Evolutionary conservation across 805 yeast species (phyloP), one percentile per base, ranked within the genome.

Genomic region (Sugiyamaella qingdaonensis): DNA sequence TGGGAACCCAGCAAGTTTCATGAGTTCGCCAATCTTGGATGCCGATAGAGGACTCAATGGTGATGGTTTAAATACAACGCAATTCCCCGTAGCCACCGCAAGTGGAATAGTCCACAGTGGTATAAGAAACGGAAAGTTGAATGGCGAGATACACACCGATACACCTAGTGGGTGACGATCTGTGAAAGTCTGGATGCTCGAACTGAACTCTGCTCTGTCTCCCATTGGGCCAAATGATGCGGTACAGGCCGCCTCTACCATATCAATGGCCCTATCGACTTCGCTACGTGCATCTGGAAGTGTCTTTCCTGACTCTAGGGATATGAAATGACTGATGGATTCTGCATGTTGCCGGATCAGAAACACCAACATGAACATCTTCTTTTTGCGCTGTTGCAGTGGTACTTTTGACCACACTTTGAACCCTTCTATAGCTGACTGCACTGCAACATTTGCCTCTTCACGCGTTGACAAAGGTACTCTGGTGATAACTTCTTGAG

Each of bases 311-410:
- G 43, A 39, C 9, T 39, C 43, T 16, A 39, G 21, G 13, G 43
- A 39, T 14, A 39, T 39, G 43, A 39, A 39, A 39, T 39, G 24
- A 21, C 43, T 39, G 10, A 39, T 19, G 4, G 43, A 39, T 16
- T 39, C 43, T 4, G 43, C 43, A 39, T 39, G 43, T 16, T 39
- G 43, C 5, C 43, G 43, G 21, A 39, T 39, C 24, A 39, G 21
- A 39, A 39, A 39, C 24, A 39, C 43, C 13, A 39, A 16, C 43
- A 16, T 39, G 43, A 39, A 39, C 43, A 39, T 39, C 24, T 39
- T 39, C 43, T 39, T 39, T 39, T 39, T 39, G 19, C 43, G 19
- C 43, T 39, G 43, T 16, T 39, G 43, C 19, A 39, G 43, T 39
- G 43, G 43, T 13, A 39, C 43, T 19, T 39, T 39, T 7, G 43